Evolutionary conservation across 148 eudicot genomes (phyloP), one percentile per base, ranked within the genome.

Genomic region (Arctostaphylos glauca): DNA sequence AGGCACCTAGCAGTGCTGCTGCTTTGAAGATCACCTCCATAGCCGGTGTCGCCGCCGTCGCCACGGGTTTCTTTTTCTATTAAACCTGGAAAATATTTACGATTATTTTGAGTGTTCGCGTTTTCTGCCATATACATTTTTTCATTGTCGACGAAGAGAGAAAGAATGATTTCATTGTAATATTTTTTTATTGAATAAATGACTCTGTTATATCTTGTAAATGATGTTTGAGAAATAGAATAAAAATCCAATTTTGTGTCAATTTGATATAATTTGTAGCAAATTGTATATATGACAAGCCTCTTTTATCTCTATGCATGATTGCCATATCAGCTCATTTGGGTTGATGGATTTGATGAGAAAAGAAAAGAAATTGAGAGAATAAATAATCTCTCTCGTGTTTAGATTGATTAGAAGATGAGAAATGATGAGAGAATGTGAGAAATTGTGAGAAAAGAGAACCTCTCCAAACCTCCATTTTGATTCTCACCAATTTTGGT

Each of bases 1-100:
- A 9, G 12, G 82, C 83, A 4, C 86, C 83, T 14, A 25, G 72
- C 2, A 84, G 38, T 9, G 79, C 82, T 8, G 84, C 62, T n/a
- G 31, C 74, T 71, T 6, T 62, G 50, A 76, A 82, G 74, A 62
- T 47, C 16, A 47, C 80, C 4, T 75, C 80, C 3, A 9, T 66
- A 13, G 74, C 60, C 5, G 60, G 50, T 0, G 80, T 8, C 48
- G 59, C 55, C 16, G 84, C 74, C 21, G 58, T 56, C 5, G 78
- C 56, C 14, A 56, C 72, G 10, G 31, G 71, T 49, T 73, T 56
- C 31, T 74, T 74, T 79, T 46, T 74, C 19, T 48, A 58, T 43
- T 81, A 74, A 74, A 46, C 6, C 55, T 3, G 54, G 25, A 48
- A 38, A 25, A 16, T 14, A 16, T 13, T 3, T 12, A 23, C 3